Evolutionary conservation across 1,284 basidiomycete species (phyloP).

Genomic region (Cryptococcus sp.): DNA sequence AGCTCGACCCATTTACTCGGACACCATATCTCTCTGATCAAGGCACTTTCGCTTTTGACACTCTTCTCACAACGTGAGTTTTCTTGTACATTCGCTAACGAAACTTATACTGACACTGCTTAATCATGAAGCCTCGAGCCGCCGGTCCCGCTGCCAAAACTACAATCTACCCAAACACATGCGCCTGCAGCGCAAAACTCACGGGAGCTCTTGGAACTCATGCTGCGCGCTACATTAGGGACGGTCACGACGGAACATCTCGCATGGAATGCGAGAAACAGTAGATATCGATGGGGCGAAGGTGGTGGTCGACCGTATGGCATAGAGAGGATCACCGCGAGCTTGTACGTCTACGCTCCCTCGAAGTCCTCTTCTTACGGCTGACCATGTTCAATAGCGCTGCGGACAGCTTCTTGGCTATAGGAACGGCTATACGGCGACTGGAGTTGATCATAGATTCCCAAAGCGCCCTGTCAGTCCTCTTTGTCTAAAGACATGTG

Average conservation of each 20-base stretch:
- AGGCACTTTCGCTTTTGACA: slow-evolving; percentile 29
- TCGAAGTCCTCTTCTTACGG: background rate
- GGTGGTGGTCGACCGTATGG: slow-evolving; percentile 21
- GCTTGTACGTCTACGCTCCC: slow-evolving; percentile 15
- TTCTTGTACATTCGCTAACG: background rate
- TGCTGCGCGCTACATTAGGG: slow-evolving; percentile 41
- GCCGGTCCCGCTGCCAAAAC: slow-evolving; percentile 18
- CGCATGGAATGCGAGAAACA: slow-evolving; percentile 30
- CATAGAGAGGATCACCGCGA: slow-evolving; percentile 21
- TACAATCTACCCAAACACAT: slow-evolving; percentile 6
- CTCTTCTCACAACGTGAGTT: slow-evolving; percentile 31
- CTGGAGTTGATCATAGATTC: slow-evolving; percentile 42
- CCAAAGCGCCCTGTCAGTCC: slow-evolving; percentile 32
- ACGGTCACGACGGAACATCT: slow-evolving; percentile 31
- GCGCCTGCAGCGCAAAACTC: slow-evolving; percentile 17
- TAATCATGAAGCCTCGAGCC: slow-evolving; percentile 18
- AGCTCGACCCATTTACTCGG: background rate
- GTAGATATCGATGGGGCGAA: slow-evolving; percentile 27
- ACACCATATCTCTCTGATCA: slow-evolving; percentile 30
- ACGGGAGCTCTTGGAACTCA: slow-evolving; percentile 21
- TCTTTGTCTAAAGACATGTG: background rate
- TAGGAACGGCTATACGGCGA: slow-evolving; percentile 39
- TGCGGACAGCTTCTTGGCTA: slow-evolving; percentile 24
- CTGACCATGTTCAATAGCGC: slow-evolving; percentile 12
- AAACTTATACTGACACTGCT: background rate